A percentile compares a stretch with the other conserved stretches of the same genome.
Evolutionary conservation across 2,329 filamentous ascomycete genomes (phyloP).

Genomic region (Penicillium polonicum): DNA sequence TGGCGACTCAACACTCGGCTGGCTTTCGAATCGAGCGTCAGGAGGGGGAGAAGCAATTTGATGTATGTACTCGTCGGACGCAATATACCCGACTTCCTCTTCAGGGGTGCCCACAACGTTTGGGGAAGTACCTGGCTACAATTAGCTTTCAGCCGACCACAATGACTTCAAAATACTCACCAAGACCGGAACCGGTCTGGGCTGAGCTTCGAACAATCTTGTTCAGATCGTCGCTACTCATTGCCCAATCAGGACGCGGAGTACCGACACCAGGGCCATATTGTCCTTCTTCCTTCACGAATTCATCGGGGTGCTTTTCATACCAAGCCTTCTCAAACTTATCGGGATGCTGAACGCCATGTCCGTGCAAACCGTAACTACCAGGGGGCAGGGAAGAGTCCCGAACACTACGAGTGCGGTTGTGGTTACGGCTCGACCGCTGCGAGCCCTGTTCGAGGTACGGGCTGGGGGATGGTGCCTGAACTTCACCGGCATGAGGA

Average conservation of each 20-base stretch:
- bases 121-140: constrained; percentile 59
- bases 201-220: constrained; percentile 77
- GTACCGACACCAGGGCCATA: constrained; percentile 60
- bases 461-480: constrained; percentile 82
- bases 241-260: constrained; percentile 70
- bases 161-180: constrained; percentile 41
- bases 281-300: constrained; percentile 69
- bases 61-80: constrained; percentile 77
- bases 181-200: constrained; percentile 50
- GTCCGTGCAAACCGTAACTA: constrained; percentile 90
- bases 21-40: constrained; percentile 43
- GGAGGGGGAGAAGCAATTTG: constrained; percentile 67
- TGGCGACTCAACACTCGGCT: constrained; percentile 52
- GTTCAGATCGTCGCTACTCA: constrained; percentile 88
- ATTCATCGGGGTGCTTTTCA: constrained; percentile 81
- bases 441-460: constrained; percentile 48
- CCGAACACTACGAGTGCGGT: constrained; percentile 69
- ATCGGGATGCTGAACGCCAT: constrained; percentile 72
- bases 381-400: constrained; percentile 74
- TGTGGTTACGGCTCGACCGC: constrained; percentile 57
- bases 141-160: constrained; percentile 12
- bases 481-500: constrained; percentile 87
- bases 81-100: constrained; percentile 86
- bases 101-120: constrained; percentile 73
- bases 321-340: constrained; percentile 91